Base-by-base conservation (phyloP, 495 filamentous ascomycete species). In the Recurvomyces mirabilis region DNA sequence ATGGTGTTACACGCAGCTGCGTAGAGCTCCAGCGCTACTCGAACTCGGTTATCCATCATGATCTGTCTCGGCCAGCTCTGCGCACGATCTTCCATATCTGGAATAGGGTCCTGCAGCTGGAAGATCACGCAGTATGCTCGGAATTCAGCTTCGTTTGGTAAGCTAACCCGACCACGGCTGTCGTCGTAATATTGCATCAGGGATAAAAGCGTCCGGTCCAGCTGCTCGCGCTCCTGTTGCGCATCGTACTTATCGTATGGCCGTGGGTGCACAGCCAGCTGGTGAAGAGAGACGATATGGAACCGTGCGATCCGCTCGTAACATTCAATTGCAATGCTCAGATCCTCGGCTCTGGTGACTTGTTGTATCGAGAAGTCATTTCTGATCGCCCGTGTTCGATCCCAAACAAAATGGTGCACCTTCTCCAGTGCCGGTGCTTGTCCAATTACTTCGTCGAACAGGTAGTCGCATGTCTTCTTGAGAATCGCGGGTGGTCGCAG, bases 351-450 rank as follows among this genome's bases (percentile, higher is more conserved):
- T 6, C 78, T 74, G 0, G 77, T 78, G 24, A 87, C 68, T 52
- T 84, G 78, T 53, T 94, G 87, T 39, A 94, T 84, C 1, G 87
- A 88, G 53, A 95, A 93, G 59, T 99, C 93, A 49, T 91, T 89
- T 22, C 93, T 77, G 45, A 99, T 81, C 5, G 84, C 86, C 44
- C 93, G 70, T 17, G 89, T 94, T 17, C 93, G 76, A 60, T 96
- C 89, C 85, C 93, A 94, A 14, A 96, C 73, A 49, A 91, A 96
- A 54, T 81, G 80, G 59, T 95, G 87, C 29, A 84, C 74, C 3
- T 71, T 58, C 0, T 77, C 72, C 5, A 94, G 68, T 26, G 74
- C 67, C 41, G 78, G 70, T 15, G 77, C 65, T 4, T 77, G 69
- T 35, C 71, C 70, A 29, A 94, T 58, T 9, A 99, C 68, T 46